phyloP scores from a whole-genome alignment of 2,329 filamentous ascomycete species.

The Akanthomyces lecanii region DNA sequence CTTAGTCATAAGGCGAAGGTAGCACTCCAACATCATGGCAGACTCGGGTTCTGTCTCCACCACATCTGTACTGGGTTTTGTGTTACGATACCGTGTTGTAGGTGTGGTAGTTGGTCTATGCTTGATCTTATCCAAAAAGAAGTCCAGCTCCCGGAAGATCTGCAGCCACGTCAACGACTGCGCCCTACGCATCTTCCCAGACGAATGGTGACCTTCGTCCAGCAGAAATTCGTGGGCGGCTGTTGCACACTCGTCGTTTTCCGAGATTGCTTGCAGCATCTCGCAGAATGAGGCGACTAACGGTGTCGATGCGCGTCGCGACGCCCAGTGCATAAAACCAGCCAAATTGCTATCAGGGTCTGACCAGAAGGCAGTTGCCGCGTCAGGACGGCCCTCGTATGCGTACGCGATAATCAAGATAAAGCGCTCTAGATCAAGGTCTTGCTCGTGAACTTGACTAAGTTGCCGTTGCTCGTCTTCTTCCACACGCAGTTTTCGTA shows the following conservation, averaged over 20 bases:
- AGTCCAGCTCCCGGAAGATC: conserved; percentile 84
- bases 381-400: conserved; percentile 80
- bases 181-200: conserved; percentile 74
- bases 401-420: conserved; percentile 87
- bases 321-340: conserved; percentile 97
- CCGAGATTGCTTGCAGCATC: conserved; percentile 84
- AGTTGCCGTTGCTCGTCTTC: conserved; percentile 82
- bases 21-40: conserved; percentile 94
- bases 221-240: conserved; percentile 84
- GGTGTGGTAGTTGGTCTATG: conserved; percentile 57
- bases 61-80: conserved; percentile 60
- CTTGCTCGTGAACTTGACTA: conserved; percentile 61
- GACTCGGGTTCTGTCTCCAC: conserved; percentile 86
- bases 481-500: conserved; percentile 78
- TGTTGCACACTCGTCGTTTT: conserved; percentile 75
- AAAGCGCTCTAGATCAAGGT: conserved; percentile 80
- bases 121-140: conserved; percentile 74
- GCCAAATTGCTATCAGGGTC: conserved; percentile 90
- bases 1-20: conserved; percentile 81
- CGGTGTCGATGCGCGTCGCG: conserved; percentile 89
- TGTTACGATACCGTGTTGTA: conserved; percentile 45
- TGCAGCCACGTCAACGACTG: conserved; percentile 88
- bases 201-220: conserved; percentile 72
- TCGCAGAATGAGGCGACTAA: conserved; percentile 95
- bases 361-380: conserved; percentile 84